Percentiles rank a stretch among this genome's conserved stretches.
Conservation (phyloP, 352 stramenopile species). For the Pythium rhizo-oryzae region DNA sequence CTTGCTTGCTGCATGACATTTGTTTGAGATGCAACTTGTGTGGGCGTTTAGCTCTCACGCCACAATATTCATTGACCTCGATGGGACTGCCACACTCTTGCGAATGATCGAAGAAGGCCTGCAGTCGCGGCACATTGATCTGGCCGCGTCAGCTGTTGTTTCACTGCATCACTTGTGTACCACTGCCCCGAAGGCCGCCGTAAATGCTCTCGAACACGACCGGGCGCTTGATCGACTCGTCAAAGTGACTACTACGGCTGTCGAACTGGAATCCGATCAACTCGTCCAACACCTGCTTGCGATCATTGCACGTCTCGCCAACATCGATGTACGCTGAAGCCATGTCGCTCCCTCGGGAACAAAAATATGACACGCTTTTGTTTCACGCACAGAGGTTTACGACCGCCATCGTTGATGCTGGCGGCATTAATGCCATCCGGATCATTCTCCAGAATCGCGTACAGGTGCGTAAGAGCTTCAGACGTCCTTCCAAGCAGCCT, state of each 20-base stretch:
- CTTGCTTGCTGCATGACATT: background rate
- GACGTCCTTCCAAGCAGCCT: too few species aligned
- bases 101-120: background rate
- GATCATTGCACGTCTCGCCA: background rate
- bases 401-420: background rate
- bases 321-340: constrained; percentile 8
- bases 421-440: background rate
- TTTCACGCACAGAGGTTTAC: constrained; percentile 3
- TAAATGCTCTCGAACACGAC: background rate
- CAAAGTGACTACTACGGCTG: too few species aligned
- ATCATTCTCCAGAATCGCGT: constrained; percentile 4
- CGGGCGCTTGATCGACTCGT: background rate
- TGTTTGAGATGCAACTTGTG: background rate
- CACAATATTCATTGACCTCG: background rate
- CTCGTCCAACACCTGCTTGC: constrained; percentile 17
- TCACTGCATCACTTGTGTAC: constrained; percentile 11
- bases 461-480: background rate
- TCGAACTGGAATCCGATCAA: constrained; percentile 4
- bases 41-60: constrained; percentile 10
- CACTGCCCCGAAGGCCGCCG: background rate
- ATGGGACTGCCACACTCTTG: background rate
- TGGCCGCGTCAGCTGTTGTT: background rate
- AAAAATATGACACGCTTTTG: too few species aligned
- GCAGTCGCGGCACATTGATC: background rate
- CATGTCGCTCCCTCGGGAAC: too few species aligned